Conservation (phyloP, 306 rosid genomes). For the Gynostemma pentaphyllum region DNA sequence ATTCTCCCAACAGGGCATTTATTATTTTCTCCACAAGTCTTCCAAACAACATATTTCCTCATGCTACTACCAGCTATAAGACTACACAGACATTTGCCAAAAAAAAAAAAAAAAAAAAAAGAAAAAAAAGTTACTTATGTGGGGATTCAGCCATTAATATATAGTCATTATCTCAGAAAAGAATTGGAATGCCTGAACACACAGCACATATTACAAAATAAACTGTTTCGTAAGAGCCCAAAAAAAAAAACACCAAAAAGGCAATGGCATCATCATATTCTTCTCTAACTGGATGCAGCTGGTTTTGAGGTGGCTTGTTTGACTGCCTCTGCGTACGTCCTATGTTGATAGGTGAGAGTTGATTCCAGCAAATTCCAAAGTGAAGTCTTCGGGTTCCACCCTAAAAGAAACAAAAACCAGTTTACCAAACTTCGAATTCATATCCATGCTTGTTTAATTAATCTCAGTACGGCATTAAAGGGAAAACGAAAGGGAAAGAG, state of each 20-base stretch:
- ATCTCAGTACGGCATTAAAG: not conserved
- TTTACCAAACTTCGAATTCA: too few relatives aligned
- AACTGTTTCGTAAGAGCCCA: not conserved
- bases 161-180: conserved; percentile 1
- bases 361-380: conserved; percentile 91
- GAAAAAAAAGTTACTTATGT: not conserved
- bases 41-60: too few relatives aligned
- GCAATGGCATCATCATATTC: not conserved
- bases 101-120: not conserved
- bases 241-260: not conserved
- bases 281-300: conserved; percentile 38
- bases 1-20: too few relatives aligned
- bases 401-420: conserved; percentile 16
- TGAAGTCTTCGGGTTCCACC: conserved; percentile 86
- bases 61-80: too few relatives aligned
- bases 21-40: too few relatives aligned
- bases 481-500: not conserved
- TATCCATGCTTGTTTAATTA: too few relatives aligned
- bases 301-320: conserved; percentile 62
- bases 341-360: conserved; percentile 86
- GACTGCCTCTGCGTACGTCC: conserved; percentile 79
- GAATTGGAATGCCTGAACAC: conserved; percentile 5
- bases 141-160: not conserved
- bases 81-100: not conserved
- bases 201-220: conserved; percentile 3